Conservation (phyloP, 202 grass and related monocot species). For the Saccharum hybrid region DNA sequence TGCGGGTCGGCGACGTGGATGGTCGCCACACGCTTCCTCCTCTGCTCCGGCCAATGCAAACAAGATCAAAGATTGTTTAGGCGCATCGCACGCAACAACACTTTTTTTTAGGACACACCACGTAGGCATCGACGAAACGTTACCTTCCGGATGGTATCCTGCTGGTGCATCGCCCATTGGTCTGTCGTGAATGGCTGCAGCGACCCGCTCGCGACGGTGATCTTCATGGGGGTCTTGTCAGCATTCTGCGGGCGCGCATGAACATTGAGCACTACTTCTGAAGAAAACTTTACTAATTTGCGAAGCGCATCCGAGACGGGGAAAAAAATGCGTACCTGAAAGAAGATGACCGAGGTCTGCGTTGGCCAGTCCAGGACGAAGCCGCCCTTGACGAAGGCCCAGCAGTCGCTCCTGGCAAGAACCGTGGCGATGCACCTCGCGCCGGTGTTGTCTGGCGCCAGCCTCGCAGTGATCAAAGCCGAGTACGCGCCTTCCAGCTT, state of each 20-base stretch:
- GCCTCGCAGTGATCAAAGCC: constrained; percentile 70
- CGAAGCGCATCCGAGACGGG: not conserved
- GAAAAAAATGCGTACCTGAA: constrained; percentile 53
- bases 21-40: constrained; percentile 70
- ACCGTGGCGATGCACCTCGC: constrained; percentile 73
- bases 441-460: constrained; percentile 65
- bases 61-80: not conserved
- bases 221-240: constrained; percentile 69
- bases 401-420: constrained; percentile 81
- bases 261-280: not conserved
- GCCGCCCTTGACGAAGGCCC: constrained; percentile 97
- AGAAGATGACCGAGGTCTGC: constrained; percentile 71
- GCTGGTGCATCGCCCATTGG: constrained; percentile 81
- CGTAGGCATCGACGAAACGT: not conserved
- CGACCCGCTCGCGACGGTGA: constrained; percentile 71
- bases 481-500: constrained; percentile 67
- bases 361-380: constrained; percentile 76
- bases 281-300: not conserved
- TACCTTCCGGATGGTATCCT: constrained; percentile 76
- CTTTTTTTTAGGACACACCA: too few relatives aligned
- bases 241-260: constrained; percentile 44
- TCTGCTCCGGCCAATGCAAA: constrained; percentile 42
- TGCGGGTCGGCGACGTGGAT: constrained; percentile 75
- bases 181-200: constrained; percentile 82
- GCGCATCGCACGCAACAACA: not conserved